Base-by-base conservation (phyloP, 163 green algal genomes). In the Picocystis sp. region DNA sequence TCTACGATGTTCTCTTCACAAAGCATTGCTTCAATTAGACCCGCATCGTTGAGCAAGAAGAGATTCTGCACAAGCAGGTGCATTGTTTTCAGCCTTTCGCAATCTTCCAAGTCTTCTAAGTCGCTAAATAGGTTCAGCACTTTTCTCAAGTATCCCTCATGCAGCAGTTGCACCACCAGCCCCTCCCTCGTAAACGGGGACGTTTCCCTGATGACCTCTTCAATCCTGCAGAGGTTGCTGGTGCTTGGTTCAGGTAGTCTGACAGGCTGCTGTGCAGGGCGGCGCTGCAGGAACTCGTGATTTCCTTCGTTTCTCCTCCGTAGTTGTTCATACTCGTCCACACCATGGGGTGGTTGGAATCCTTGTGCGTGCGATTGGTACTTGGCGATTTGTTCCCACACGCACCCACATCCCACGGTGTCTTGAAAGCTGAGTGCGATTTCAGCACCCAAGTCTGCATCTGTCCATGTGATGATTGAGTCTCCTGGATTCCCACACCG, bases 391-490 rank as follows among this genome's bases (percentile, higher is more conserved):
- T 69, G 42, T 12, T 56, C 74, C 74, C 84, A 95, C 19, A 95
- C 84, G 45, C 75, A 66, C 41, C 81, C 69, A 57, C 87, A 97
- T n/a, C 82, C 84, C 14, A 50, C 50, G 6, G 63, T 60, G 41
- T 93, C 74, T 64, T 95, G 81, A 45, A 99, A 99, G 58, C 78
- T 93, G 1, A 99, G 78, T 15, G 90, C 90, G 8, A 97, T 74
- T 60, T 98, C 88, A 11, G 80, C 94, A 34, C 64, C 67, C 8
- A 91, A 66, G 25, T 90, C 78, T 0, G 71, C 45, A 63, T 99
- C 90, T 2, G 75, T 73, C 90, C 90, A 99, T 0, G 81, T 87
- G 41, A 99, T 95, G 64, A 99, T 99, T 8, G 84, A 96, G 48
- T 87, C 74, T 42, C 89, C 81, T 88, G 77, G 65, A 60, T 38